These are phyloP conservation scores for Marasmius sp. DNA, from an alignment of 1,284 basidiomycete genomes.

Conservation along the genomic window DNA sequence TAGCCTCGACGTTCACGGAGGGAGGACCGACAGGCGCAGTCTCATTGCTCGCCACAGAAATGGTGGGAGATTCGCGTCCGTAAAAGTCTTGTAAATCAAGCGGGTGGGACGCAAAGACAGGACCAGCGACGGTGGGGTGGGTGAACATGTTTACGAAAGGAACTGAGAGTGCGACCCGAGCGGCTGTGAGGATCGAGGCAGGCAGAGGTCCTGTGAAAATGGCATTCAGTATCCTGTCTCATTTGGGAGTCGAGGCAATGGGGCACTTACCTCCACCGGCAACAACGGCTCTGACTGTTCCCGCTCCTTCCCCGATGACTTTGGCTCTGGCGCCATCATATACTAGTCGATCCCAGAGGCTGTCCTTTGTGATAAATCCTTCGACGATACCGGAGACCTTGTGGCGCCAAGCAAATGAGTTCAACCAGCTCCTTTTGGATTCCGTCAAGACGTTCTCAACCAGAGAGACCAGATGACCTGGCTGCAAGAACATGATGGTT, in stretches of 20 bases:
- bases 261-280: slow-evolving; percentile 58
- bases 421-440: slow-evolving; percentile 53
- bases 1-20: slow-evolving; percentile 71
- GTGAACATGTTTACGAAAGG: slow-evolving; percentile 64
- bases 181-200: slow-evolving; percentile 45
- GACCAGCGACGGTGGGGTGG: slow-evolving; percentile 63
- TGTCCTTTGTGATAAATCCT: slow-evolving; percentile 72
- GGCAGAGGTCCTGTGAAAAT: slow-evolving; percentile 32
- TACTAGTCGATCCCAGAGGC: slow-evolving; percentile 75
- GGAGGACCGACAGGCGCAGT: slow-evolving; percentile 70
- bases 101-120: slow-evolving; percentile 71
- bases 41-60: slow-evolving; percentile 4
- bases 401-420: slow-evolving; percentile 68
- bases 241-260: slow-evolving; percentile 1
- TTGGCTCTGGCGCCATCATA: slow-evolving; percentile 64
- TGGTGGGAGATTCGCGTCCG: slow-evolving; percentile 24
- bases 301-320: slow-evolving; percentile 57
- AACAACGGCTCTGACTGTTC: slow-evolving; percentile 59
- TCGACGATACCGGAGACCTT: slow-evolving; percentile 64
- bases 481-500: slow-evolving; percentile 63
- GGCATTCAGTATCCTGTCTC: slow-evolving; percentile 8
- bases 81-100: slow-evolving; percentile 74
- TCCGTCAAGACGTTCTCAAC: slow-evolving; percentile 48
- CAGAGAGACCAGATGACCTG: slow-evolving; percentile 55
- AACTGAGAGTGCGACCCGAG: slow-evolving; percentile 69